Evolutionary conservation across 2,329 filamentous ascomycete genomes (phyloP), one percentile per base, ranked within the genome.

Genomic region (Monilinia laxa): DNA sequence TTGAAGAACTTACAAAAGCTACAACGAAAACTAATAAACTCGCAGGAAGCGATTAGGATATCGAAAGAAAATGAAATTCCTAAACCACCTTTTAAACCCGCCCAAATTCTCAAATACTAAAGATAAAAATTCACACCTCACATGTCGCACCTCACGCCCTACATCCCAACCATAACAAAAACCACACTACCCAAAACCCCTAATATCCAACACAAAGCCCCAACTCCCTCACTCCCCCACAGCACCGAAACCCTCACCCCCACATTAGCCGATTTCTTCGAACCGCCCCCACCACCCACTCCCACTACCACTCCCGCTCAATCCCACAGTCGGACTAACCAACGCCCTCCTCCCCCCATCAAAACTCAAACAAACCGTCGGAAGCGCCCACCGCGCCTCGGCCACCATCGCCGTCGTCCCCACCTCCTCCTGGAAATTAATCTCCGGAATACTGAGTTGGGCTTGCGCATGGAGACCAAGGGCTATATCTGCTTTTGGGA

Each of bases 281-380:
- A 40, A 52, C 20, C 45, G 9, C 16, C 62, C 38, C 7, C 38
- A 38, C 5, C n/a, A n/a, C n/a, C 28, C 2, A 28, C n/a, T 42
- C 31, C 12, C 28, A 42, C 18, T 53, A 14, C 20, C 10, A 18
- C 7, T 23, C 12, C 47, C 14, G 4, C 52, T 55, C 18, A 40
- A 12, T 2, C 38, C 38, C 38, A 28, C 23, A 4, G 45, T 58
- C 6, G 65, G 45, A 25, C 52, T 49, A 58, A 55, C 65, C 20
- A 57, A 64, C 0, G 45, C 52, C 6, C 31, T 57, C 5, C 45
- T 45, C 23, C 4, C 40, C 4, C 16, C 35, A 64, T 64, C 65
- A 18, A 47, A 67, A 18, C 60, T 67, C 53, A 58, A 31, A 56
- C 65, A 64, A 1, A 42, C 52, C 3, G 65, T 67, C 12, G 53